Percentiles rank a stretch among this genome's conserved stretches.
Evolutionary conservation across 2,329 filamentous ascomycete genomes (phyloP).

Genomic region (Pestalotiopsis sp.): DNA sequence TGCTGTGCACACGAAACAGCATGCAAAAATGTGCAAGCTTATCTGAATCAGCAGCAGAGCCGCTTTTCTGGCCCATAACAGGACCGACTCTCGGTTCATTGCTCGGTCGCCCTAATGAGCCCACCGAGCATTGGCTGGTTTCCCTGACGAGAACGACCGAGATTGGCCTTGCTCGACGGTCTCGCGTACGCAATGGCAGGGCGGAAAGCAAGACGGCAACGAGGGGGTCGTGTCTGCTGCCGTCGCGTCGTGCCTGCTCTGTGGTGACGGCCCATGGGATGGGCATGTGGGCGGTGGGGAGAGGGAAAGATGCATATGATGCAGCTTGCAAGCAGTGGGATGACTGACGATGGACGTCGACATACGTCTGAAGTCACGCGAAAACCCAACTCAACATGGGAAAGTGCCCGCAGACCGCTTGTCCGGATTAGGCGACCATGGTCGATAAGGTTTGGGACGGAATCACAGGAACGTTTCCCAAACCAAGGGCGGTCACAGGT

Average conservation of each 20-base stretch:
- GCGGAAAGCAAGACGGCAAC: background rate
- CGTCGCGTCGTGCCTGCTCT: background rate
- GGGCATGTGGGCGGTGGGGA: background rate
- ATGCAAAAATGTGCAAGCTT: background rate
- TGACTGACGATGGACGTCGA: background rate
- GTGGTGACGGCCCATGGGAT: background rate
- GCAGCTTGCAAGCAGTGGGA: background rate
- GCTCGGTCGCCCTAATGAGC: slow-evolving; percentile 14
- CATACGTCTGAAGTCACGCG: background rate
- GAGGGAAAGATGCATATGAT: background rate
- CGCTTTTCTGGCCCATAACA: slow-evolving; percentile 17
- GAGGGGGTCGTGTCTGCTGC: background rate
- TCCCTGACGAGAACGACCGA: slow-evolving; percentile 12
- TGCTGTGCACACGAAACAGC: slow-evolving; percentile 6
- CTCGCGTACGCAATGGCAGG: background rate
- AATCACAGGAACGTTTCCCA: background rate
- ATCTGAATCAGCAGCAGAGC: slow-evolving; percentile 11
- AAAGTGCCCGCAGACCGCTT: slow-evolving; percentile 6
- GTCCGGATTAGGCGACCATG: background rate
- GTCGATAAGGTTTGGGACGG: background rate
- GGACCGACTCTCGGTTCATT: slow-evolving; percentile 18
- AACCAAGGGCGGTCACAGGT: background rate
- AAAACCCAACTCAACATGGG: background rate
- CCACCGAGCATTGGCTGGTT: slow-evolving; percentile 5
- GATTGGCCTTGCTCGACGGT: slow-evolving; percentile 1